Conservation (phyloP, 345 rosid genomes). For the Salix suchowensis region DNA sequence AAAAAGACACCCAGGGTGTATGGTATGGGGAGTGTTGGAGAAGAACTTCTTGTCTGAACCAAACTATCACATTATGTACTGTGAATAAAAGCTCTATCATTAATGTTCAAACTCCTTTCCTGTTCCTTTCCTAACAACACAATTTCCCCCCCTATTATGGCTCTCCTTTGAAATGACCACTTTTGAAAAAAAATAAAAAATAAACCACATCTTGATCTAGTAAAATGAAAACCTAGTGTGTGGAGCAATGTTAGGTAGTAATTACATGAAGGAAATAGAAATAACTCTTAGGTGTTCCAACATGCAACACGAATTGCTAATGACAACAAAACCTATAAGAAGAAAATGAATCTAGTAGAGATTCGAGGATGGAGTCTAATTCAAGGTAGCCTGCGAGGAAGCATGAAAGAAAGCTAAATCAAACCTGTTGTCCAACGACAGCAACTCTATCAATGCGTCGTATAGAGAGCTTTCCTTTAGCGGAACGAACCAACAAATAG, state of each 20-base stretch:
- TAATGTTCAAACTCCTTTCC: background rate
- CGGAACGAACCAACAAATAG: slow-evolving; percentile 81
- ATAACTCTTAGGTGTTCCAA: background rate
- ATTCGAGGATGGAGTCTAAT: background rate
- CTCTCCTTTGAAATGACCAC: background rate
- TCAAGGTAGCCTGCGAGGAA: background rate
- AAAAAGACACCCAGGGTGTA: background rate
- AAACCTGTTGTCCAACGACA: slow-evolving; percentile 95
- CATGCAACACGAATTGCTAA: background rate
- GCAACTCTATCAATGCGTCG: slow-evolving; percentile 87
- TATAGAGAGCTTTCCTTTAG: slow-evolving; percentile 90
- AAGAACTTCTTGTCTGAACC: background rate
- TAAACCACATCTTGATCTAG: background rate
- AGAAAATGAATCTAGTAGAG: background rate
- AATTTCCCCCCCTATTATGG: background rate
- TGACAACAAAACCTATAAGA: background rate
- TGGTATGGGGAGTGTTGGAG: background rate
- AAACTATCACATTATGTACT: background rate
- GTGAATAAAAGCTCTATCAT: background rate
- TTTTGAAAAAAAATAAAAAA: background rate
- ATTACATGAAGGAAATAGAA: background rate
- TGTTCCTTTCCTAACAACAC: background rate
- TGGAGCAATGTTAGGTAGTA: background rate
- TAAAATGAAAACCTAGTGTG: background rate
- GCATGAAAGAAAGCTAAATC: slow-evolving; percentile 3